phyloP scores from a whole-genome alignment of 176 grass and related monocot genomes.

The Olyra latifolia region DNA sequence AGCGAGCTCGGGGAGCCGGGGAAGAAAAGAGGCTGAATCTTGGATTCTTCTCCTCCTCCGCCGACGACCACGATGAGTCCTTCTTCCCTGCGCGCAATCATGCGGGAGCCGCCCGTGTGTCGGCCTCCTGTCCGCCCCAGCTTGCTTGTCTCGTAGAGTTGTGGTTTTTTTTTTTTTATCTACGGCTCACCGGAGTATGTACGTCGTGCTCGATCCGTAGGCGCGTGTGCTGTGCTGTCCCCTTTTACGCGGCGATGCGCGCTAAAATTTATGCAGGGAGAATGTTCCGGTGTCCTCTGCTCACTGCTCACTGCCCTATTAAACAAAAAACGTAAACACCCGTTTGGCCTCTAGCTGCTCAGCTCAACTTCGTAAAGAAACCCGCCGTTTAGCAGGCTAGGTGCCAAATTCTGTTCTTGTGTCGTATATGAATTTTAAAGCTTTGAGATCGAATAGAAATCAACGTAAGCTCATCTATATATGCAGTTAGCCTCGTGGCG shows the following conservation, averaged over 20 bases:
- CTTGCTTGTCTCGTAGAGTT: not conserved
- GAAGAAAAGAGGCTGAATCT: constrained; percentile 40
- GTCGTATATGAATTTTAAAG: too few species aligned
- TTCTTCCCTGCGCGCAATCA: constrained; percentile 32
- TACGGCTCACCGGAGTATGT: not conserved
- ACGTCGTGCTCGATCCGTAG: not conserved
- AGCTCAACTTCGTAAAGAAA: too few species aligned
- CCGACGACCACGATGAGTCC: too few species aligned
- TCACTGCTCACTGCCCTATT: not conserved
- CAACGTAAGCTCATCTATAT: too few species aligned
- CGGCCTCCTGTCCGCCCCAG: constrained; percentile 20
- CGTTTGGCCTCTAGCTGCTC: too few species aligned
- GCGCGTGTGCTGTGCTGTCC: constrained; percentile 2
- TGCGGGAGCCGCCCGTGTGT: constrained; percentile 38
- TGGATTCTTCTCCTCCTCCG: constrained; percentile 43
- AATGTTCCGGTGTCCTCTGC: constrained; percentile 22
- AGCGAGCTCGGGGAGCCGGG: too few species aligned
- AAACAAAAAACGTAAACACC: too few species aligned
- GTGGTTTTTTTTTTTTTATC: too few species aligned
- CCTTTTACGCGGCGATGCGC: not conserved
- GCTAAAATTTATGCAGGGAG: constrained; percentile 36
- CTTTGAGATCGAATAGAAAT: too few species aligned
- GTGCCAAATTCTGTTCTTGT: too few species aligned
- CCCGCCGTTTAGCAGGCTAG: too few species aligned
- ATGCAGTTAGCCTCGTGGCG: too few species aligned